phyloP scores from a whole-genome alignment of 169 alveolate genomes.

The Plasmodium adleri region DNA sequence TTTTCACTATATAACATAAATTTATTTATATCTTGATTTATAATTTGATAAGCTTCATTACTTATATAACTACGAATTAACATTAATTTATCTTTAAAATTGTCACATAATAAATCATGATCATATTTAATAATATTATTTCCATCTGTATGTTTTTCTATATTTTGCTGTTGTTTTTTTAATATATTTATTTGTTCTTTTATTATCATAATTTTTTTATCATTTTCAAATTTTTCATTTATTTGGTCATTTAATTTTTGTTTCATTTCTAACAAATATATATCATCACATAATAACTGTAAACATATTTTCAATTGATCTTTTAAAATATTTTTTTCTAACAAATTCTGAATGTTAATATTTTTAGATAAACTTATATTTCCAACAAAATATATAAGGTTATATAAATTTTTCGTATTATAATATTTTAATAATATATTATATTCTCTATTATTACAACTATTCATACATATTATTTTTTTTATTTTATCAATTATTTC shows the following conservation, averaged over 20 bases:
- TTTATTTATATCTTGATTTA: slow-evolving; percentile 35
- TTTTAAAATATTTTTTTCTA: slow-evolving; percentile 72
- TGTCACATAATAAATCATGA: slow-evolving; percentile 76
- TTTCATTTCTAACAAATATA: slow-evolving; percentile 81
- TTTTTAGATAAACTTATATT: slow-evolving; percentile 48
- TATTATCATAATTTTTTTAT: slow-evolving; percentile 80
- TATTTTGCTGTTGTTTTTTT: slow-evolving; percentile 9
- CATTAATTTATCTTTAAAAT: slow-evolving; percentile 70
- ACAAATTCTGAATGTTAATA: slow-evolving; percentile 68
- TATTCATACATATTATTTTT: slow-evolving; percentile 32
- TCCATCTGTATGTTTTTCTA: background rate
- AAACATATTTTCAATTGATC: slow-evolving; percentile 74
- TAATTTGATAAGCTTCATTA: background rate
- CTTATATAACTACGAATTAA: slow-evolving; percentile 2
- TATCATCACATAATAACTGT: slow-evolving; percentile 81
- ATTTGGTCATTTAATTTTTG: slow-evolving; percentile 77
- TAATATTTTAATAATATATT: slow-evolving; percentile 57
- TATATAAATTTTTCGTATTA: slow-evolving; percentile 38
- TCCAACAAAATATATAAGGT: slow-evolving; percentile 44
- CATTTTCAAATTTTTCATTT: slow-evolving; percentile 77
- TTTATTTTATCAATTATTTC: slow-evolving; percentile 59
- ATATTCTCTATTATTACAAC: slow-evolving; percentile 30
- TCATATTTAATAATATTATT: slow-evolving; percentile 77
- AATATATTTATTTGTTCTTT: slow-evolving; percentile 75
- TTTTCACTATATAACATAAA: slow-evolving; percentile 43